A percentile compares a stretch with the other conserved stretches of the same genome.
These are phyloP conservation scores for Yamadazyma kanchanaburiensis DNA, from an alignment of 1,139 yeast species.

Conservation along the genomic window DNA sequence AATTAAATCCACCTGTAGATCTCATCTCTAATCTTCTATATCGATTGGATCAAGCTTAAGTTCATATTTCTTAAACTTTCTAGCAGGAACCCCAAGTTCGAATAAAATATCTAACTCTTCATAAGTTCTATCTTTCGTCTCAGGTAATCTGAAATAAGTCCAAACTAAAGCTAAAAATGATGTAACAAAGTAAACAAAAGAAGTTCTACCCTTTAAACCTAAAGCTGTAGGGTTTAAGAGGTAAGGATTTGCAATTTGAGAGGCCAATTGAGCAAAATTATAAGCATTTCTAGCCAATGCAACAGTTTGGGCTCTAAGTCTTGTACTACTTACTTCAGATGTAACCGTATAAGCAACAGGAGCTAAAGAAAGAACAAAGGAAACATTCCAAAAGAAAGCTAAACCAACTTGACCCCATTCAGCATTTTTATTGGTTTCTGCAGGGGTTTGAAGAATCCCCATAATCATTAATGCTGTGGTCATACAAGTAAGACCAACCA, in stretches of 20 bases:
- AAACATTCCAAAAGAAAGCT: slow-evolving; percentile 38
- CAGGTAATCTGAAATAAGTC: slow-evolving; percentile 55
- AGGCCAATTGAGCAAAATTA: slow-evolving; percentile 39
- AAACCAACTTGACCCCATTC: slow-evolving; percentile 20
- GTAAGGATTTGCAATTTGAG: slow-evolving; percentile 47
- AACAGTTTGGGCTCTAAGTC: slow-evolving; percentile 52
- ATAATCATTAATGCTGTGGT: slow-evolving; percentile 19
- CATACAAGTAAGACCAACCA: slow-evolving; percentile 18
- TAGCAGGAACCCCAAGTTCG: slow-evolving; percentile 37
- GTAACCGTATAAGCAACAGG: slow-evolving; percentile 56
- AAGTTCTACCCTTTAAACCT: slow-evolving; percentile 56
- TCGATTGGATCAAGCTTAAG: slow-evolving; percentile 6
- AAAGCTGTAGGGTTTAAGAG: slow-evolving; percentile 57
- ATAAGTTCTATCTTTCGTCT: slow-evolving; percentile 52
- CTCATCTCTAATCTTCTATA: neutral
- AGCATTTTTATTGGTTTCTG: slow-evolving; percentile 13
- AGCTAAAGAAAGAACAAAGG: slow-evolving; percentile 49
- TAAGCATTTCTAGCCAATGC: slow-evolving; percentile 51
- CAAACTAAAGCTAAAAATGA: slow-evolving; percentile 36
- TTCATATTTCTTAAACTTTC: slow-evolving; percentile 23
- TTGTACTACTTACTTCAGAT: slow-evolving; percentile 52
- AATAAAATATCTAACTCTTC: slow-evolving; percentile 58
- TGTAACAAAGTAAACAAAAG: slow-evolving; percentile 53
- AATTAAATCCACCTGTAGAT: no score
- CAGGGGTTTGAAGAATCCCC: slow-evolving; percentile 13